phyloP scores from a whole-genome alignment of 805 yeast genomes.

The Lipomyces starkeyi region DNA sequence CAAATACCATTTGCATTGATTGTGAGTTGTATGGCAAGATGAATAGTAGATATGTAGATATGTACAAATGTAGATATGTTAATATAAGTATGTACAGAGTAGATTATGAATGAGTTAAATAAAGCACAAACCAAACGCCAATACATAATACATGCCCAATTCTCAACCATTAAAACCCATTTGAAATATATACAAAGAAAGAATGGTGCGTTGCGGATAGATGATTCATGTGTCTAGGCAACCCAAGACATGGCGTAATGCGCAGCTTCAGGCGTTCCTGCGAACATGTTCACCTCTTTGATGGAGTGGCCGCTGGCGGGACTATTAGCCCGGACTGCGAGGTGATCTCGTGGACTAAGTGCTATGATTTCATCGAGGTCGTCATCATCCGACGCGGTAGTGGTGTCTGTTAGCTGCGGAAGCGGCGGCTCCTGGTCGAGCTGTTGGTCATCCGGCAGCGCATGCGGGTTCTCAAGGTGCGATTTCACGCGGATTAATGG shows the following conservation, averaged over 20 bases:
- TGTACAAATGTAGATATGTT: too few relatives aligned
- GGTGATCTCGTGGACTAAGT: neutral
- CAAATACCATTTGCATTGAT: too few relatives aligned
- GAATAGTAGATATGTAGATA: too few relatives aligned
- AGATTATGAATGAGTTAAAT: neutral
- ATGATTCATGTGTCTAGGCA: neutral
- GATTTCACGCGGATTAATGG: slow-evolving; percentile 22
- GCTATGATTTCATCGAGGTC: neutral
- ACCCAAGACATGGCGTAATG: neutral
- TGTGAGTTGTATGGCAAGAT: too few relatives aligned
- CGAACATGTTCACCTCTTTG: neutral
- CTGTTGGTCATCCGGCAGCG: slow-evolving; percentile 1
- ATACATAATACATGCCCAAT: neutral
- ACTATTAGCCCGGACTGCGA: neutral
- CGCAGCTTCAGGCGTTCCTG: neutral
- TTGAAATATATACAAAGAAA: neutral
- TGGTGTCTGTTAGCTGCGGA: slow-evolving; percentile 20
- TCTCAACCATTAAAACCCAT: neutral
- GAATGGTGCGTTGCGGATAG: neutral
- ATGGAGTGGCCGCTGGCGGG: neutral
- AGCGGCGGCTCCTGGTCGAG: slow-evolving; percentile 5
- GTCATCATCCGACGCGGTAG: slow-evolving; percentile 15
- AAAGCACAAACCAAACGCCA: neutral
- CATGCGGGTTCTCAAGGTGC: slow-evolving; percentile 12
- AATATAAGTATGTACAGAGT: too few relatives aligned